Conservation (phyloP, 805 yeast genomes). For the Trichomonascus vanleenenianus region DNA sequence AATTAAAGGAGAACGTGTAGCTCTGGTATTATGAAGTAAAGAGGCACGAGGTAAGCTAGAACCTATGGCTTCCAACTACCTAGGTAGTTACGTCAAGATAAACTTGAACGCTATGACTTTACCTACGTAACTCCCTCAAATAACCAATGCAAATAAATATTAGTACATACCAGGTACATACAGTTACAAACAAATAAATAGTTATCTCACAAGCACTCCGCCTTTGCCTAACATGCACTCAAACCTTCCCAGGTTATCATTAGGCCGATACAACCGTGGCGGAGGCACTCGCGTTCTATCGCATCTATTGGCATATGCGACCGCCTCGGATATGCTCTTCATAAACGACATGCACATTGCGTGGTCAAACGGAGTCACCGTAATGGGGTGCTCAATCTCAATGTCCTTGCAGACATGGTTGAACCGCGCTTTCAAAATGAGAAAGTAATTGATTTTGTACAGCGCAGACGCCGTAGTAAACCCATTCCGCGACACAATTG, state of each 20-base stretch:
- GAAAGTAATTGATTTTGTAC: slow-evolving; percentile 27
- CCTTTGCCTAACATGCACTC: no score
- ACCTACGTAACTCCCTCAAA: no score
- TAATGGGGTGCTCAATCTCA: slow-evolving; percentile 27
- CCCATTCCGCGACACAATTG: slow-evolving; percentile 26
- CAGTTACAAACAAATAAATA: no score
- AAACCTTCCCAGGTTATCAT: not conserved
- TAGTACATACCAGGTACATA: no score
- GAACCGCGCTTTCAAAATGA: slow-evolving; percentile 30
- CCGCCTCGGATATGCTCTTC: slow-evolving; percentile 27
- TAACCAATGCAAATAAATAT: no score
- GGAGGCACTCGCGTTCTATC: slow-evolving; percentile 13
- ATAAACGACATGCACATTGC: slow-evolving; percentile 28
- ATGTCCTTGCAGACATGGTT: slow-evolving; percentile 31
- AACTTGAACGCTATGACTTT: no score
- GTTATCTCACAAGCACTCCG: no score
- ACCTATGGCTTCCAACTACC: no score
- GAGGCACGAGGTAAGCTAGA: no score
- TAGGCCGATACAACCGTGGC: slow-evolving; percentile 14
- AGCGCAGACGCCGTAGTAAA: slow-evolving; percentile 31
- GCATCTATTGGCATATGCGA: slow-evolving; percentile 21
- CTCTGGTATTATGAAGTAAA: no score
- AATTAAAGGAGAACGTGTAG: no score
- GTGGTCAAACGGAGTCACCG: slow-evolving; percentile 32
- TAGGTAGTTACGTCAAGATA: no score